phyloP scores from a whole-genome alignment of 2,329 filamentous ascomycete genomes.

The Nemania sp. region DNA sequence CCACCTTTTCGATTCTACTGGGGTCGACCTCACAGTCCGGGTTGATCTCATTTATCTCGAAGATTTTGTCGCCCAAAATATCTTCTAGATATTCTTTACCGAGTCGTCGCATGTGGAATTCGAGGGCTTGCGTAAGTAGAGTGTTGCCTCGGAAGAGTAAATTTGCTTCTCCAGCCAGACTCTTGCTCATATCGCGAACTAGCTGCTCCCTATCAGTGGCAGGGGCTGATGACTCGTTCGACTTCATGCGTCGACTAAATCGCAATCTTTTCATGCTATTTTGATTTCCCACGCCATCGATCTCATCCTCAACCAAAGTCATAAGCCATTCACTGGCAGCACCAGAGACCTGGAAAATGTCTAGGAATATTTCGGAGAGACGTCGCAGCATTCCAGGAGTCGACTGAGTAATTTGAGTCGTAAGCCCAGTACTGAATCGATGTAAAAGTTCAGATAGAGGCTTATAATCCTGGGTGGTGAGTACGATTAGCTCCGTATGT shows the following conservation, averaged over 20 bases:
- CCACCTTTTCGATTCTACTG: constrained; percentile 66
- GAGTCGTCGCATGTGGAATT: constrained; percentile 92
- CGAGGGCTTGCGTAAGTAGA: constrained; percentile 86
- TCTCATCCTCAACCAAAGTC: constrained; percentile 92
- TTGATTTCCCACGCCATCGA: constrained; percentile 88
- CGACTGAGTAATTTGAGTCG: constrained; percentile 78
- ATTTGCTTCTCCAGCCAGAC: constrained; percentile 85
- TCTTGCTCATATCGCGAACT: constrained; percentile 77
- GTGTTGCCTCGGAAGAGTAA: constrained; percentile 95
- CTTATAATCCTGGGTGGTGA: constrained; percentile 84
- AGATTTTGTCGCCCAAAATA: constrained; percentile 80
- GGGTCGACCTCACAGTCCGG: constrained; percentile 96
- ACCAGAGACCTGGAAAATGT: constrained; percentile 94
- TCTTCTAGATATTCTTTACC: constrained; percentile 93
- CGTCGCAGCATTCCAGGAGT: constrained; percentile 76
- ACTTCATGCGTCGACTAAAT: constrained; percentile 71
- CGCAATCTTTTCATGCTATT: constrained; percentile 72
- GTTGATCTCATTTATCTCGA: constrained; percentile 87
- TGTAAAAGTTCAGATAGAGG: constrained; percentile 82
- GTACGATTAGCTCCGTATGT: constrained; percentile 86
- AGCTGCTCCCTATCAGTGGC: constrained; percentile 69
- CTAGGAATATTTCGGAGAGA: constrained; percentile 84
- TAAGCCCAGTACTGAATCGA: constrained; percentile 80
- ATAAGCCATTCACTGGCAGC: constrained; percentile 87
- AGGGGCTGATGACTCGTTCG: constrained; percentile 68